phyloP scores from a whole-genome alignment of 2,329 filamentous ascomycete species.

The Trichoderma sp. region DNA sequence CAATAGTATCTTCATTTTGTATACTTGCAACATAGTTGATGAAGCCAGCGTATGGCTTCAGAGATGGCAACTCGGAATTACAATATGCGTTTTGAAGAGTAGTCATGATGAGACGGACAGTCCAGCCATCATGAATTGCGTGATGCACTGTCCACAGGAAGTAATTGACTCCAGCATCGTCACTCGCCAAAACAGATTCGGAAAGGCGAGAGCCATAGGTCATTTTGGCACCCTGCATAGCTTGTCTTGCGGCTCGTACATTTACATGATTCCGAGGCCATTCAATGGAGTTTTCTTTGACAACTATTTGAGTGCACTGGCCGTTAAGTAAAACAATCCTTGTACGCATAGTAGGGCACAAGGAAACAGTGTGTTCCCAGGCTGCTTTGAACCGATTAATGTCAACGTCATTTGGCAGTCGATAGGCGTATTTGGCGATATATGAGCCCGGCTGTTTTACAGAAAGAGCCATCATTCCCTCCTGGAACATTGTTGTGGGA shows the following conservation, averaged over 20 bases:
- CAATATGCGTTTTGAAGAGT: slow-evolving; percentile 26
- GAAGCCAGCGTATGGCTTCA: slow-evolving; percentile 20
- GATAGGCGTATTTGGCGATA: slow-evolving; percentile 11
- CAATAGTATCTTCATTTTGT: background rate
- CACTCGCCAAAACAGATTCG: background rate
- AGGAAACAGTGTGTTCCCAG: slow-evolving; percentile 28
- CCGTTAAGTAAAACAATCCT: slow-evolving; percentile 26
- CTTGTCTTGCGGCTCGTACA: background rate
- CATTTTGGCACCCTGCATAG: background rate
- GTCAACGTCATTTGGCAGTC: background rate
- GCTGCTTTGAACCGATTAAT: slow-evolving; percentile 19
- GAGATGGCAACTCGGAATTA: background rate
- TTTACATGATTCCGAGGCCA: background rate
- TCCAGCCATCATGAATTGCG: slow-evolving; percentile 39
- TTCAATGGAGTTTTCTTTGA: background rate
- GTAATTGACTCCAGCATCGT: background rate
- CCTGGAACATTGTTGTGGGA: slow-evolving; percentile 30
- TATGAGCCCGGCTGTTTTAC: slow-evolving; percentile 29
- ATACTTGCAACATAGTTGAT: background rate
- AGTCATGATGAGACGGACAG: slow-evolving; percentile 32
- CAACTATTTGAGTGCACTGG: background rate
- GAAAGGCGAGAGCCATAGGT: slow-evolving; percentile 24
- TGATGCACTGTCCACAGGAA: slow-evolving; percentile 38
- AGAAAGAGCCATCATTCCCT: slow-evolving; percentile 30
- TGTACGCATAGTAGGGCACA: slow-evolving; percentile 27